Evolutionary conservation across 2,329 filamentous ascomycete genomes (phyloP), one percentile per base, ranked within the genome.

Genomic region (Dactylellina sp.): DNA sequence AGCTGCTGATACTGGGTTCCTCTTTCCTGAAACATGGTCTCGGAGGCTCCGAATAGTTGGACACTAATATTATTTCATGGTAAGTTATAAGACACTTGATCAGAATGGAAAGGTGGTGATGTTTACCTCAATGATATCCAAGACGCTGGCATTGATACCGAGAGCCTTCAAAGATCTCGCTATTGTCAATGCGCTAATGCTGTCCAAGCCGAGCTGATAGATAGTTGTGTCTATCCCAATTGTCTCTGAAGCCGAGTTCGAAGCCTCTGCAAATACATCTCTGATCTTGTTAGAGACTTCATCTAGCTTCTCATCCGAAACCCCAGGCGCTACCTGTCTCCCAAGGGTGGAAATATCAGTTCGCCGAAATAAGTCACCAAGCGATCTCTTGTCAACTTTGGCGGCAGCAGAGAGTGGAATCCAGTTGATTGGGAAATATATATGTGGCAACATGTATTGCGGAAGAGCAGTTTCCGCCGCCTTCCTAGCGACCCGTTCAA

Each of bases 121-220:
- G n/a, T 76, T 71, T 78, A 82, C 84, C 77, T 91, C 88, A 61
- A 97, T 85, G 12, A 97, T 88, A 79, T 96, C 91, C 0, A 88
- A 86, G 0, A 91, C 88, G 0, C 88, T 87, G 0, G 93, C 81
- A 0, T 80, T 78, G 40, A 88, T 82, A 0, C 88, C 88, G 16
- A 84, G 78, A 40, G 84, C 85, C 16, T 89, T 87, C 14, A 97
- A 83, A 24, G 85, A 82, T 0, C 87, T 85, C 0, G 92, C 91
- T 7, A 97, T 84, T 78, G 97, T 93, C 14, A 87, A 85, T 0
- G 92, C 91, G 72, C 90, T 93, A 78, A 98, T 95, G 79, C 93
- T 97, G 81, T 97, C 93, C 2, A 97, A 83, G 0, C 94, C 94
- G n/a, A 97, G 86, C 68, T 90, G 88, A 78, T 94, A 96, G 53